These are phyloP conservation scores for Solanum pennellii DNA, from an alignment of 257 asterid species.

Conservation along the genomic window DNA sequence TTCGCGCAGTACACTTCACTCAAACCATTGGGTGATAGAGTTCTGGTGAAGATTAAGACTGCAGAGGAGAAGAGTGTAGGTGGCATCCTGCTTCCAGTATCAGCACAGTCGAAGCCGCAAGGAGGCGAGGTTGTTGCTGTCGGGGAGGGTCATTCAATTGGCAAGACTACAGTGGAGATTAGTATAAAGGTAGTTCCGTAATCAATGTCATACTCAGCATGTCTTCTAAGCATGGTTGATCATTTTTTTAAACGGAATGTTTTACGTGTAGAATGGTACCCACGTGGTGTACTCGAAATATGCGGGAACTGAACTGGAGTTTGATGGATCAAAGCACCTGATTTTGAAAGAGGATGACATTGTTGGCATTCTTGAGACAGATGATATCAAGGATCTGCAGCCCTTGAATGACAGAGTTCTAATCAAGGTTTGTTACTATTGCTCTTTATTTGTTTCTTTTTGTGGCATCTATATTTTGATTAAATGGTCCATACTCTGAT, in stretches of 20 bases:
- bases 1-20: conserved; percentile 64
- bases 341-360: conserved; percentile 91
- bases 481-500: neutral
- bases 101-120: conserved; percentile 60
- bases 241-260: neutral
- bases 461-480: neutral
- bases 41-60: conserved; percentile 62
- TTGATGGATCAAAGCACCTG: conserved; percentile 70
- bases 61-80: conserved; percentile 87
- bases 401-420: conserved; percentile 88
- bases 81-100: conserved; percentile 76
- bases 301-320: conserved; percentile 93
- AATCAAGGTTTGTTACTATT: conserved; percentile 45
- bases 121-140: conserved; percentile 96
- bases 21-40: conserved; percentile 92
- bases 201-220: neutral
- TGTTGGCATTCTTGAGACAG: conserved; percentile 77
- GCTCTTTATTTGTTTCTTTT: neutral
- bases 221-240: neutral
- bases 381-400: conserved; percentile 73
- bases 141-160: conserved; percentile 83
- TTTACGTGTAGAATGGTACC: conserved; percentile 49
- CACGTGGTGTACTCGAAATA: conserved; percentile 80
- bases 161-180: conserved; percentile 64
- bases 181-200: conserved; percentile 47